phyloP scores from a whole-genome alignment of 78 protist genomes.

The Blattamonas nauphoetae region DNA sequence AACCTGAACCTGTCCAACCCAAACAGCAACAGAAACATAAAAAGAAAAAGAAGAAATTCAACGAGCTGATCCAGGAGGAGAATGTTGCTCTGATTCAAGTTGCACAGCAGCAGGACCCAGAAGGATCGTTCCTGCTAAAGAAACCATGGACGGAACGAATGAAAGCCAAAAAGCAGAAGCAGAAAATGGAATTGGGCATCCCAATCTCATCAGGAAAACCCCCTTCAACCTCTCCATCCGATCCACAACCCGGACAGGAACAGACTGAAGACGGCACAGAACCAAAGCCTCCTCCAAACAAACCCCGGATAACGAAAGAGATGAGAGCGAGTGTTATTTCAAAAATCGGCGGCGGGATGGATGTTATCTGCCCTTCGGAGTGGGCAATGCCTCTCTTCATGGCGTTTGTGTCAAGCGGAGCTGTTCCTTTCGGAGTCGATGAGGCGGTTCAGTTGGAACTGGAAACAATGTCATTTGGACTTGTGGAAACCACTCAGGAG shows the following conservation, averaged over 20 bases:
- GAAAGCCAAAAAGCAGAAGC: too few species aligned
- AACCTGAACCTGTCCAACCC: not conserved
- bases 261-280: not conserved
- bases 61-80: too few species aligned
- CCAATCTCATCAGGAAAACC: not conserved
- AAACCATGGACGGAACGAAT: too few species aligned
- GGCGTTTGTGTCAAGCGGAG: not conserved
- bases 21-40: not conserved
- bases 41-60: not conserved
- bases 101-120: too few species aligned
- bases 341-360: not conserved
- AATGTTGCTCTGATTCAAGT: too few species aligned
- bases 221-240: not conserved
- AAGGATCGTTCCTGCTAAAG: too few species aligned
- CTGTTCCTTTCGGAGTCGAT: not conserved
- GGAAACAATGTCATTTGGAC: too few species aligned
- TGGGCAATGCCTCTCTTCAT: not conserved
- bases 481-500: too few species aligned
- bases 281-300: not conserved
- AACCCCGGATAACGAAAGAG: too few species aligned
- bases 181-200: too few species aligned
- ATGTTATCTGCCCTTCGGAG: not conserved
- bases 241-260: not conserved
- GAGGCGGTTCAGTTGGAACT: too few species aligned
- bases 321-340: too few species aligned